Evolutionary conservation across 169 alveolate species (phyloP), one percentile per base, ranked within the genome.

Genomic region (Plasmodium inui): DNA sequence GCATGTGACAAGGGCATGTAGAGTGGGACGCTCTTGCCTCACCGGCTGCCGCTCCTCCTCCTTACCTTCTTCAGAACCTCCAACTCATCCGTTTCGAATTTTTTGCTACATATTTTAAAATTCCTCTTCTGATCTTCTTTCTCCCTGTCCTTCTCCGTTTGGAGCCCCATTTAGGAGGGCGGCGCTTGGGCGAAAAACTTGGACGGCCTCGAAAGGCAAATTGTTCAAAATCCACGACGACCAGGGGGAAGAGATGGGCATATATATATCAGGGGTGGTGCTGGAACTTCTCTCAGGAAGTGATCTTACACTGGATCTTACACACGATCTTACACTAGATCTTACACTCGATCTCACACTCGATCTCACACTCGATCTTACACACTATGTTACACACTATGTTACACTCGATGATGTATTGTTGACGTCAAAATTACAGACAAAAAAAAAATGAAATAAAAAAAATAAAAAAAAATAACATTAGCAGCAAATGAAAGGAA

Each of bases 1-100:
- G 4, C n/a, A 44, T 10, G n/a, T 2, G 5, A 10, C 55, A n/a
- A 44, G 5, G 55, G n/a, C 5, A 44, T 0, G 55, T 44, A 10
- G 2, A 17, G 55, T 44, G 55, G 17, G n/a, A 8, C 1, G 50
- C 6, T 41, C 50, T 7, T 41, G 9, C 50, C 10, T 41, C 14
- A 41, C 1, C 28, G 72, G 30, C 74, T 19, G 14, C 1, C 2
- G 3, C 19, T 9, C 26, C 30, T n/a, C 39, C 32, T 82, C 44
- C 46, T 14, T 85, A 85, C 93, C 85, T 85, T 85, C 70, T 85
- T 85, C 67, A 85, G 26, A 34, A 85, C 93, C 79, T 85, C 93
- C 67, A 85, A 44, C 79, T 85, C 93, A 85, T 85, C 93, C 70
- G 93, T 85, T 74, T 85, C 93, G 44, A 85, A 85, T 37, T 85